Percentiles rank a stretch among this genome's conserved stretches.
Evolutionary conservation across 805 yeast genomes (phyloP).

Genomic region (Ogataea chonburiensis): DNA sequence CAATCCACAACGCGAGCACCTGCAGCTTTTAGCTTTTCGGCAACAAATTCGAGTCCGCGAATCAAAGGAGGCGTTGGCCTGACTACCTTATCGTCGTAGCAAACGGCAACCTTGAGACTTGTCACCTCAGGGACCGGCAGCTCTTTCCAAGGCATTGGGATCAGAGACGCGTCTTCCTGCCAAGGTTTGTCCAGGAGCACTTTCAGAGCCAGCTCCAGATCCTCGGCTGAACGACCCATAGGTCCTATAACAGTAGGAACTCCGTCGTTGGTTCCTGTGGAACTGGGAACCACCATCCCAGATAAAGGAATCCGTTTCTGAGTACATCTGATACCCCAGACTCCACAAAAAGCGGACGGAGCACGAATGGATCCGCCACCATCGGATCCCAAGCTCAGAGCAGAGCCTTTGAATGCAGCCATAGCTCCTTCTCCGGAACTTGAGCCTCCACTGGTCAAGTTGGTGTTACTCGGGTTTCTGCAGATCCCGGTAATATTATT

Average conservation of each 20-base stretch:
- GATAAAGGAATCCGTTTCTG: slow-evolving; percentile 45
- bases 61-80: slow-evolving; percentile 49
- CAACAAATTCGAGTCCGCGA: slow-evolving; percentile 46
- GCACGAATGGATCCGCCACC: slow-evolving; percentile 7
- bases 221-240: slow-evolving; percentile 47
- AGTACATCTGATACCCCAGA: slow-evolving; percentile 49
- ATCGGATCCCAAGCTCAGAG: slow-evolving; percentile 6
- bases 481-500: slow-evolving; percentile 5
- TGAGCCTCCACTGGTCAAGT: slow-evolving; percentile 4
- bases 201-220: slow-evolving; percentile 48
- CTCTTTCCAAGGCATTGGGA: slow-evolving; percentile 52
- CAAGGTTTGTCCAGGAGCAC: slow-evolving; percentile 52
- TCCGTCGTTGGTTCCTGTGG: slow-evolving; percentile 47
- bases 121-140: slow-evolving; percentile 36
- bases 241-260: slow-evolving; percentile 47
- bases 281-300: slow-evolving; percentile 34
- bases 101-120: slow-evolving; percentile 45
- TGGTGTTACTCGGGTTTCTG: slow-evolving; percentile 3
- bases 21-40: slow-evolving; percentile 49
- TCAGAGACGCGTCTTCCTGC: slow-evolving; percentile 47
- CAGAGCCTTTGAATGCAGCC: slow-evolving; percentile 4
- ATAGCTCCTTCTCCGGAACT: slow-evolving; percentile 8
- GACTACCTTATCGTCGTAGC: slow-evolving; percentile 48
- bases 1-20: slow-evolving; percentile 55
- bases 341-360: slow-evolving; percentile 54